phyloP scores from a whole-genome alignment of 768 basidiomycete species.

The Mycena galericulata region DNA sequence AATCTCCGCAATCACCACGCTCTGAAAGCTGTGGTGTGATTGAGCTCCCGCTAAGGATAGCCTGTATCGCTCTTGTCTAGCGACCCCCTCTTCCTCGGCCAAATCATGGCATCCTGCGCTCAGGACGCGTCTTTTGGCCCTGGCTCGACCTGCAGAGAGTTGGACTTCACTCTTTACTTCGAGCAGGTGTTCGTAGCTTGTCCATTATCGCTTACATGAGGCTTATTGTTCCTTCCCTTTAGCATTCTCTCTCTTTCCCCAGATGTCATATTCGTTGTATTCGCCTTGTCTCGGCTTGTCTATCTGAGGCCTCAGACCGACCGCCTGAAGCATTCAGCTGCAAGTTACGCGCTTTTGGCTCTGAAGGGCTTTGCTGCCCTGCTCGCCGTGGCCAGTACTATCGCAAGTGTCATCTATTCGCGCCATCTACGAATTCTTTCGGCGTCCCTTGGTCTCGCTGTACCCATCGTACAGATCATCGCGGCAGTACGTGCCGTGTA shows the following conservation, averaged over 20 bases:
- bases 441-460: slow-evolving; percentile 1
- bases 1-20: no score
- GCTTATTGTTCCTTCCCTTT: no score
- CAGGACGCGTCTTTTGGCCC: slow-evolving; percentile 18
- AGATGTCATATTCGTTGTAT: slow-evolving; percentile 1
- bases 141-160: slow-evolving; percentile 10
- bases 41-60: no score
- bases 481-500: neutral
- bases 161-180: slow-evolving; percentile 16
- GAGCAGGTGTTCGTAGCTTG: slow-evolving; percentile 7
- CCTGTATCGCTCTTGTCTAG: no score
- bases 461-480: slow-evolving; percentile 2
- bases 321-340: neutral
- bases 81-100: no score
- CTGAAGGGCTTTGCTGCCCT: neutral
- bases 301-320: neutral
- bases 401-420: neutral
- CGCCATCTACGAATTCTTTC: neutral
- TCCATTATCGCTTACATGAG: neutral
- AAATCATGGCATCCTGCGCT: neutral
- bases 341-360: neutral
- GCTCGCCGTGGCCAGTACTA: neutral
- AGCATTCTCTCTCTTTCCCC: slow-evolving; percentile 14
- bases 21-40: no score
- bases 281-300: neutral